Conservation (phyloP, 2,329 filamentous ascomycete species). For the Calonectria honghensis region DNA sequence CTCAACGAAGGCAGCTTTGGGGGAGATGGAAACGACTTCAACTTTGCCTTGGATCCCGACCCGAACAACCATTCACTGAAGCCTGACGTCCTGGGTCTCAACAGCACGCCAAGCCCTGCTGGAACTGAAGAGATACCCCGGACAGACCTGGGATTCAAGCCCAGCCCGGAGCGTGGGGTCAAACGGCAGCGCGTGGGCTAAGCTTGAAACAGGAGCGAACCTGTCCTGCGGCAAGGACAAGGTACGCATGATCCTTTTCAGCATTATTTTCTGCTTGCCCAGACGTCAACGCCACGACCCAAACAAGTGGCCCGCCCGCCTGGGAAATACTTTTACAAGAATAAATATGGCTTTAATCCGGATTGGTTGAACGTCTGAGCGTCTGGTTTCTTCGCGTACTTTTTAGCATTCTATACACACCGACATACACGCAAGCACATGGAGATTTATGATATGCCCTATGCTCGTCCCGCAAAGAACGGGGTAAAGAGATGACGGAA, state of each 20-base stretch:
- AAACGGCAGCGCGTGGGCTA: slow-evolving; percentile 64
- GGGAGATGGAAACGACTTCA: slow-evolving; percentile 69
- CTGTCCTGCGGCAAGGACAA: background rate
- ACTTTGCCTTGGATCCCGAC: slow-evolving; percentile 68
- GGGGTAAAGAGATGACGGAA: slow-evolving; percentile 16
- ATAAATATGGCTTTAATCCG: slow-evolving; percentile 35
- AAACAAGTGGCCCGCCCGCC: slow-evolving; percentile 1
- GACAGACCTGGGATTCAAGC: slow-evolving; percentile 61
- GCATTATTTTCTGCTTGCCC: background rate
- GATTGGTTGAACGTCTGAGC: slow-evolving; percentile 25
- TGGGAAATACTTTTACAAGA: slow-evolving; percentile 25
- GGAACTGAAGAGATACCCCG: slow-evolving; percentile 71
- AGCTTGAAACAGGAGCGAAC: slow-evolving; percentile 19
- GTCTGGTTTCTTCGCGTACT: slow-evolving; percentile 23
- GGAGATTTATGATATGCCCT: slow-evolving; percentile 31
- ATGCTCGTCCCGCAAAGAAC: slow-evolving; percentile 21
- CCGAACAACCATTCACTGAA: slow-evolving; percentile 56
- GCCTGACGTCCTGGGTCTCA: slow-evolving; percentile 36
- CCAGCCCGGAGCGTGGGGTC: slow-evolving; percentile 53
- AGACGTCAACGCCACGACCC: background rate
- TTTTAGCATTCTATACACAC: slow-evolving; percentile 27
- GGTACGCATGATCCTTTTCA: background rate
- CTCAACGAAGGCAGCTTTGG: slow-evolving; percentile 63
- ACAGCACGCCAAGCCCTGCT: slow-evolving; percentile 67
- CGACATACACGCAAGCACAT: slow-evolving; percentile 33